phyloP scores from a whole-genome alignment of 805 yeast species.

The Metschnikowia baotianmanensis region DNA sequence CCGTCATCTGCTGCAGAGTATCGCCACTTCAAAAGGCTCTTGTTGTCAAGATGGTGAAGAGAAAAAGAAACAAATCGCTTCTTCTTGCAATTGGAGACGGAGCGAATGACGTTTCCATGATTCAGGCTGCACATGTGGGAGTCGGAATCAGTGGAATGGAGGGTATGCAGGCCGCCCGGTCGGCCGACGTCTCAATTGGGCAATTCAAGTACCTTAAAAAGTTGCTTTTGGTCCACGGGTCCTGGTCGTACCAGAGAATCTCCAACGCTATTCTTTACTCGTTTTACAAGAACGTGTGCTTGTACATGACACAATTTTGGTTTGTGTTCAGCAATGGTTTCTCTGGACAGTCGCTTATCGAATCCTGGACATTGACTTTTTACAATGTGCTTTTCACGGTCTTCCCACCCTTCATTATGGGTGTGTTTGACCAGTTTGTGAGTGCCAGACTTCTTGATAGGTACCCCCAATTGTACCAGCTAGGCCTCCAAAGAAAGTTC shows the following conservation, averaged over 20 bases:
- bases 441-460: slow-evolving; percentile 84
- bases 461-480: slow-evolving; percentile 87
- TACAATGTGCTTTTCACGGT: slow-evolving; percentile 95
- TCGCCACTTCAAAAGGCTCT: slow-evolving; percentile 96
- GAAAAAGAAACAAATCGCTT: slow-evolving; percentile 66
- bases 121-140: slow-evolving; percentile 99
- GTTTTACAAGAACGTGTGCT: slow-evolving; percentile 91
- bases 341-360: slow-evolving; percentile 94
- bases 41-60: slow-evolving; percentile 91
- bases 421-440: slow-evolving; percentile 95
- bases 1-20: slow-evolving; percentile 97
- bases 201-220: slow-evolving; percentile 87
- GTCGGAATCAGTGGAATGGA: slow-evolving; percentile 99
- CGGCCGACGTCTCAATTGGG: slow-evolving; percentile 96
- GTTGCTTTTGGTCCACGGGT: slow-evolving; percentile 86
- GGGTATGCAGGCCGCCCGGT: slow-evolving; percentile 98
- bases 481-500: slow-evolving; percentile 86
- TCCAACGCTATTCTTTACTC: slow-evolving; percentile 91
- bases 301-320: slow-evolving; percentile 99
- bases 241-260: slow-evolving; percentile 96
- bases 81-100: slow-evolving; percentile 97
- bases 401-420: slow-evolving; percentile 92
- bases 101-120: slow-evolving; percentile 98
- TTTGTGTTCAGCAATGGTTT: slow-evolving; percentile 88
- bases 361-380: slow-evolving; percentile 96